phyloP scores from a whole-genome alignment of 768 basidiomycete genomes.

The Termitomyces eurrhizus region DNA sequence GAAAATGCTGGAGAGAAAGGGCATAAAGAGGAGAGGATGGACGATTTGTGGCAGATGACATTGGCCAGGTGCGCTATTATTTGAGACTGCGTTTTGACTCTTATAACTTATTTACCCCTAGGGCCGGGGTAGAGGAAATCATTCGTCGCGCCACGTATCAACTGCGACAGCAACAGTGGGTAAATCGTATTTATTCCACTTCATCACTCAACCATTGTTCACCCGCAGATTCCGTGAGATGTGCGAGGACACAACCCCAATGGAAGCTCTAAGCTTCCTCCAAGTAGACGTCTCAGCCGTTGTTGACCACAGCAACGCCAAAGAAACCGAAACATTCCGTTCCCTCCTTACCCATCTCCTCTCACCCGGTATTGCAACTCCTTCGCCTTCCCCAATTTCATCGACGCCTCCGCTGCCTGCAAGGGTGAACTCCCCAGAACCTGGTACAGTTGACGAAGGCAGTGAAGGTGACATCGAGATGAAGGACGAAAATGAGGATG shows the following conservation, averaged over 20 bases:
- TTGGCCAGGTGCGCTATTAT: constrained; percentile 49
- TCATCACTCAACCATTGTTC: not conserved
- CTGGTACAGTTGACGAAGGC: not conserved
- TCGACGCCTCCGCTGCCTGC: constrained; percentile 5
- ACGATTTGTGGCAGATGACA: constrained; percentile 79
- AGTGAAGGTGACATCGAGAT: constrained; percentile 1
- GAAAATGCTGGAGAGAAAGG: constrained; percentile 23
- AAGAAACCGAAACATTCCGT: constrained; percentile 62
- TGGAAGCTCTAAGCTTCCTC: constrained; percentile 69
- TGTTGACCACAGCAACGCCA: constrained; percentile 62
- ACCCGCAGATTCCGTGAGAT: constrained; percentile 72
- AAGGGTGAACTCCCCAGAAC: not conserved
- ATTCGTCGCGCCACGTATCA: constrained; percentile 59
- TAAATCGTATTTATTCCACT: constrained; percentile 5
- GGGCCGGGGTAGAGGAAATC: constrained; percentile 60
- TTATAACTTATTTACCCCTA: constrained; percentile 21
- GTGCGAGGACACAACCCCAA: constrained; percentile 57
- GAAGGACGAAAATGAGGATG: constrained; percentile 20
- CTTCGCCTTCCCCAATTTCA: constrained; percentile 14
- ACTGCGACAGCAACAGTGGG: constrained; percentile 72
- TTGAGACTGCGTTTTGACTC: not conserved
- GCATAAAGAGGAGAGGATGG: constrained; percentile 47
- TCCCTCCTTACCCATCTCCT: constrained; percentile 64
- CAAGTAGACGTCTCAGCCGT: constrained; percentile 66
- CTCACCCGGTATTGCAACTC: constrained; percentile 27